Evolutionary conservation across 2,329 filamentous ascomycete species (phyloP), one percentile per base, ranked within the genome.

Genomic region (Bimuria novae-zelandiae): DNA sequence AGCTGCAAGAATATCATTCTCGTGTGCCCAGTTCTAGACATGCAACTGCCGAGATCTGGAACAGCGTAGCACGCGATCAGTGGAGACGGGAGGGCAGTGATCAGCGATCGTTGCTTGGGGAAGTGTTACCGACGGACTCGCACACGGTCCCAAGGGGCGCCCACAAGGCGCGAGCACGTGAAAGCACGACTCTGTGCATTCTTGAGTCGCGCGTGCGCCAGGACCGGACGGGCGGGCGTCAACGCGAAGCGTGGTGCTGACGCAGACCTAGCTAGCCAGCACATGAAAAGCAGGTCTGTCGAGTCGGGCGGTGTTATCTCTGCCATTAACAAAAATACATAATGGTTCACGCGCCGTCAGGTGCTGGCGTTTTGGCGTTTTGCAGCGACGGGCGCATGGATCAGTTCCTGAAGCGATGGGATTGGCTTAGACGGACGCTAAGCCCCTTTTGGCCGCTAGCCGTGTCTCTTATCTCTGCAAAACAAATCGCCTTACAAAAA

Each of bases 401-500:
- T n/a, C n/a, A n/a, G n/a, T n/a, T n/a, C n/a, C 42, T 10, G 8
- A 4, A 11, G 12, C 11, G 12, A 2, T 17, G 3, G 22, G 14
- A 5, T 47, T 19, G 33, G 32, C 22, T 29, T 37, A 47, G 44
- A 16, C 23, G 27, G 44, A 23, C 44, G 44, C 44, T 3, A 19
- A 14, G n/a, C 33, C 32, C 32, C 32, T 10, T 35, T 29, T 21
- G n/a, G 44, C 21, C 3, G 30, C 33, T 47, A 37, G 44, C 23
- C 33, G 19, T 22, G 10, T 37, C 47, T 17, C 52, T 62, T 62
- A 59, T 59, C 56, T 54, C 46, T 45, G 52, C 55, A 56, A 54
- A 55, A 11, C 44, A 39, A 55, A 58, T 55, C 55, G 21, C 49
- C 47, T 55, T 61, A 61, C 41, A 52, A 42, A 54, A 54, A 62